Conservation (phyloP, 2,329 filamentous ascomycete genomes). For the Penicillium sp. region DNA sequence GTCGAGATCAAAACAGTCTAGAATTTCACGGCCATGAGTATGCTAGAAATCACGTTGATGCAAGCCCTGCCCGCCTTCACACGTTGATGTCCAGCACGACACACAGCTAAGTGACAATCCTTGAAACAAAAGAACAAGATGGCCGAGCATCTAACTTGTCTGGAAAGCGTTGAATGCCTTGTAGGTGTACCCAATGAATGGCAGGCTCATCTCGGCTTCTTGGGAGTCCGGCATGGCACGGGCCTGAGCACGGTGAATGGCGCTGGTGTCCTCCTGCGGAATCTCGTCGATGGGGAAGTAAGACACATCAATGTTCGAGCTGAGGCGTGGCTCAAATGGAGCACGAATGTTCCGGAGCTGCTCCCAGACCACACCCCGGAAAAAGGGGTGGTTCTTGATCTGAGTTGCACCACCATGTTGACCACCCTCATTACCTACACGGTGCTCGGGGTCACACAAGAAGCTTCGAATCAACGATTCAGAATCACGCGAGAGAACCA, state of each 20-base stretch:
- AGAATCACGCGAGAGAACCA: constrained; percentile 81
- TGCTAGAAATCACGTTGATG: constrained; percentile 22
- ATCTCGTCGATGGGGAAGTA: constrained; percentile 99
- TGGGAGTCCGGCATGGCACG: constrained; percentile 72
- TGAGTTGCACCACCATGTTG: constrained; percentile 74
- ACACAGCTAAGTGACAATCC: neutral
- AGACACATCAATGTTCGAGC: constrained; percentile 91
- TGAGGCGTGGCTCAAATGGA: constrained; percentile 91
- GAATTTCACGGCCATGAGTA: constrained; percentile 20
- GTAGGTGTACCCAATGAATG: constrained; percentile 96
- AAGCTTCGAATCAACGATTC: constrained; percentile 91
- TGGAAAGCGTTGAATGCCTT: constrained; percentile 83
- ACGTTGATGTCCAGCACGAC: neutral
- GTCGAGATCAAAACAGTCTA: constrained; percentile 27
- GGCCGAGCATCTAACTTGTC: constrained; percentile 30
- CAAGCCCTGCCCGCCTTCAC: constrained; percentile 36
- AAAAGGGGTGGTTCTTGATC: constrained; percentile 93
- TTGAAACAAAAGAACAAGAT: constrained; percentile 8
- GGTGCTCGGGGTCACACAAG: constrained; percentile 90
- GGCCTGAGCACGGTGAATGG: constrained; percentile 80
- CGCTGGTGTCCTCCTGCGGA: constrained; percentile 91
- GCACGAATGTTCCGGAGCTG: constrained; percentile 88
- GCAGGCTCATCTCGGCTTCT: constrained; percentile 90
- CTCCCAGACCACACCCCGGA: constrained; percentile 95
- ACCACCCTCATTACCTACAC: constrained; percentile 69